Conservation (phyloP, 768 basidiomycete genomes). For the Boletus tomentosulus region DNA sequence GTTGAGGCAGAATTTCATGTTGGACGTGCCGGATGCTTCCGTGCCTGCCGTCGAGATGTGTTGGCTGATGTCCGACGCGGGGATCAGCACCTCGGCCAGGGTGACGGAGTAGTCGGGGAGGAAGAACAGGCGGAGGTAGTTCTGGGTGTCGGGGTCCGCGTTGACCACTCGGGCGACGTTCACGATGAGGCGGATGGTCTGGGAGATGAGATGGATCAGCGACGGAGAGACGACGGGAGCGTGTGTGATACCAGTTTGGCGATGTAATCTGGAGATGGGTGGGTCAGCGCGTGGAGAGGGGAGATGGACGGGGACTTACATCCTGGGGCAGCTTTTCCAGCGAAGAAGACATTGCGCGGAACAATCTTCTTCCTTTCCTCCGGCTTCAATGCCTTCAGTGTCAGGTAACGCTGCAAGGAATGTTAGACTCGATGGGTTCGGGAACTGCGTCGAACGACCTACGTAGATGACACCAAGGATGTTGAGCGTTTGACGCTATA, state of each 20-base stretch:
- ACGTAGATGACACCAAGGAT: slow-evolving; percentile 88
- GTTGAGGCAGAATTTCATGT: slow-evolving; percentile 89
- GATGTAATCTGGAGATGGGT: slow-evolving; percentile 60
- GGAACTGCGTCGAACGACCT: slow-evolving; percentile 20
- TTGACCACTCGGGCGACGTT: slow-evolving; percentile 71
- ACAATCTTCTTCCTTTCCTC: slow-evolving; percentile 78
- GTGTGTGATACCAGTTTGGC: slow-evolving; percentile 66
- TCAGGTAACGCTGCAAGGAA: slow-evolving; percentile 66
- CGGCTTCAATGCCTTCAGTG: slow-evolving; percentile 72
- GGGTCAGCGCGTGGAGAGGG: slow-evolving; percentile 4
- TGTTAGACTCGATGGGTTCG: not conserved
- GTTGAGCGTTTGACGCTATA: slow-evolving; percentile 87
- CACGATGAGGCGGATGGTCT: slow-evolving; percentile 92
- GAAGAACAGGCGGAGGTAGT: slow-evolving; percentile 88
- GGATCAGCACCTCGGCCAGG: slow-evolving; percentile 78
- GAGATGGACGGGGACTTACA: slow-evolving; percentile 44
- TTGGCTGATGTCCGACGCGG: slow-evolving; percentile 91
- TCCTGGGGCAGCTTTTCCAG: slow-evolving; percentile 94
- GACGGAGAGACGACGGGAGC: not conserved
- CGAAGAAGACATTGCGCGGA: slow-evolving; percentile 93
- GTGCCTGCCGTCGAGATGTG: slow-evolving; percentile 98
- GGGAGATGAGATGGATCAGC: not conserved
- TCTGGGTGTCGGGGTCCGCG: slow-evolving; percentile 81
- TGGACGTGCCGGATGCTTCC: slow-evolving; percentile 78
- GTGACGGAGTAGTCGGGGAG: slow-evolving; percentile 93